Evolutionary conservation across 2,329 filamentous ascomycete species (phyloP), one percentile per base, ranked within the genome.

Genomic region (Rutstroemia sp.): DNA sequence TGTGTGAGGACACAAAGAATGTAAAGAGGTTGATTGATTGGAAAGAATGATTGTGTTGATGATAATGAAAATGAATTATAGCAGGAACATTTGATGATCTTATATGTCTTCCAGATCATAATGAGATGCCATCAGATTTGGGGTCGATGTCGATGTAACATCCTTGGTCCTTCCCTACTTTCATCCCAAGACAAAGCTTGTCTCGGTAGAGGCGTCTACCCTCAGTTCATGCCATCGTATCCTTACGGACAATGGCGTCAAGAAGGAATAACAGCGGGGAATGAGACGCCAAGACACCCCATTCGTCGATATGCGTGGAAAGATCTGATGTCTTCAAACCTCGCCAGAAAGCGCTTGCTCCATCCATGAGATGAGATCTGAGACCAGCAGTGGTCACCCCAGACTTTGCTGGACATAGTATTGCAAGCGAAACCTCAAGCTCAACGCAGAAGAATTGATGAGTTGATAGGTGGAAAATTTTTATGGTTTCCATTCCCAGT

Each of bases 1-100:
- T 67, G 62, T 58, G 41, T 60, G 56, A 56, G 57, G 61, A 61
- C 53, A 56, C 60, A 48, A 56, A 23, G 50, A 58, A 51, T 58
- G 54, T 55, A 57, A 44, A 9, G n/a, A 14, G 30, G 12, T 34
- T 21, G 21, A 44, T 44, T 44, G 41, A 19, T 38, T 47, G 19
- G 19, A 41, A 39, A 25, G 44, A 52, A 48, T 39, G 30, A 27
- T 30, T 27, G 19, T 53, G 25, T 7, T 19, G 23, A 50, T 58
- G 34, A 54, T 52, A 49, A 59, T 58, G 58, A 54, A 59, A 59
- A 58, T 48, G 59, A 60, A 63, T 62, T 58, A 55, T 59, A 51
- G 58, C 58, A 60, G 57, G 49, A 62, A 61, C 51, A 59, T 51
- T 58, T 57, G 41, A 39, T 51, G 49, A 48, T 60, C 55, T 64